Evolutionary conservation across 2,329 filamentous ascomycete genomes (phyloP).

Genomic region (Endocalyx cinctus): DNA sequence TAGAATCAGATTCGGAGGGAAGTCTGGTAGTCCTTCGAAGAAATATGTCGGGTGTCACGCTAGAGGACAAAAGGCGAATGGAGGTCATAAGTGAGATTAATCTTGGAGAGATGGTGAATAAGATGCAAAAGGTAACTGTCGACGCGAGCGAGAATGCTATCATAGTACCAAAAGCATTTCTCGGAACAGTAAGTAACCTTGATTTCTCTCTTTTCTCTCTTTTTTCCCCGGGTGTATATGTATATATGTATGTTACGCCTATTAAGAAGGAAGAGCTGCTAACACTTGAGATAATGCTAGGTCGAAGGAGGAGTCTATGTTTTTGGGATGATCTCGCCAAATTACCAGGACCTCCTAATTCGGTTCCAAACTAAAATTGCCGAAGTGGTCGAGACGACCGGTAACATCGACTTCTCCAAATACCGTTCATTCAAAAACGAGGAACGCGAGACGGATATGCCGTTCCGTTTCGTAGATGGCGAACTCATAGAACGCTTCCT

Average conservation of each 20-base stretch:
- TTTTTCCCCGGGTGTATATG: too few species aligned
- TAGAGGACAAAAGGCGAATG: conserved; percentile 67
- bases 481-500: conserved; percentile 85
- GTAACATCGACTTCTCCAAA: conserved; percentile 68
- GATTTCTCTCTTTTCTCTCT: too few species aligned
- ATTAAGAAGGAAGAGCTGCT: conserved; percentile 7
- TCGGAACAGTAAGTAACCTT: conserved; percentile 79
- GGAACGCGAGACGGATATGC: conserved; percentile 66
- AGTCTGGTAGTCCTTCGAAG: conserved; percentile 78
- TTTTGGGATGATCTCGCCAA: conserved; percentile 70
- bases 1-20: conserved; percentile 81
- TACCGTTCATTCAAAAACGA: conserved; percentile 81
- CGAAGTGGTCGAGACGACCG: conserved; percentile 61
- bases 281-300: conserved; percentile 39
- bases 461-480: conserved; percentile 85
- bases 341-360: conserved; percentile 75
- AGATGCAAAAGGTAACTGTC: conserved; percentile 71
- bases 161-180: conserved; percentile 77
- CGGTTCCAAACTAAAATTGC: conserved; percentile 72
- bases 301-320: conserved; percentile 90
- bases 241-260: too few species aligned
- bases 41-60: conserved; percentile 67
- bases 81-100: conserved; percentile 76
- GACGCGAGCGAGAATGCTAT: conserved; percentile 58
- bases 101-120: conserved; percentile 90